These are phyloP conservation scores for Sisymbrium irio DNA, from an alignment of 345 rosid species.

Conservation along the genomic window DNA sequence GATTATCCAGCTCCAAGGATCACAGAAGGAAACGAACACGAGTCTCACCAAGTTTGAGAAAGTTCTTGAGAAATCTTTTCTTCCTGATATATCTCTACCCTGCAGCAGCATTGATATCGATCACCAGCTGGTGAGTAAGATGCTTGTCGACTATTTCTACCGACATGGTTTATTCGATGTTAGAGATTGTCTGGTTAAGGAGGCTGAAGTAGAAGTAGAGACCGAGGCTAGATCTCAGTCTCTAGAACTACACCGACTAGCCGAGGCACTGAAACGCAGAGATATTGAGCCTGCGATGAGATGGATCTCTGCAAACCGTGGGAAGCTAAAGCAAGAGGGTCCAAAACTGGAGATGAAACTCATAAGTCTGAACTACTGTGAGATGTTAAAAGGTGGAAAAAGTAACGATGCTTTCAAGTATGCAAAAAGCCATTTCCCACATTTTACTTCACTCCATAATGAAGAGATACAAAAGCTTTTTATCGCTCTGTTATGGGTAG, in stretches of 20 bases:
- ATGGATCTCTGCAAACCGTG: constrained; percentile 58
- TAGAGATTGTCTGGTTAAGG: constrained; percentile 67
- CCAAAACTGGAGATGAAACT: constrained; percentile 63
- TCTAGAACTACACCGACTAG: constrained; percentile 51
- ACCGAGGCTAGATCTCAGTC: constrained; percentile 45
- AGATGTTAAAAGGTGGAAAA: constrained; percentile 57
- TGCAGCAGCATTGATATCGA: constrained; percentile 65
- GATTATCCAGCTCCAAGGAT: constrained; percentile 50
- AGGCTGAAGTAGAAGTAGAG: constrained; percentile 55
- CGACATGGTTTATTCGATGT: constrained; percentile 72
- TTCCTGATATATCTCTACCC: constrained; percentile 70
- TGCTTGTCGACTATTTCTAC: constrained; percentile 67
- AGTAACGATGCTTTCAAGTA: constrained; percentile 51
- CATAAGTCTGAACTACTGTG: constrained; percentile 52
- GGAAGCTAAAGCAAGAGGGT: constrained; percentile 44
- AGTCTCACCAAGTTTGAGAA: constrained; percentile 55
- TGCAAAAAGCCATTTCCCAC: constrained; percentile 53
- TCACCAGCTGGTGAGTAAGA: constrained; percentile 48
- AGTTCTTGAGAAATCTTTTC: constrained; percentile 52
- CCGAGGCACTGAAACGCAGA: constrained; percentile 52
- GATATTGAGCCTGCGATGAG: constrained; percentile 69
- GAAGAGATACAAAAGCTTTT: constrained; percentile 49
- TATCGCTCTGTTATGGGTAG: constrained; percentile 48
- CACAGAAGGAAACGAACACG: constrained; percentile 53
- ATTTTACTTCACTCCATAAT: constrained; percentile 39